These are phyloP conservation scores for Leccinum boreale DNA, from an alignment of 768 basidiomycete genomes.

Conservation along the genomic window DNA sequence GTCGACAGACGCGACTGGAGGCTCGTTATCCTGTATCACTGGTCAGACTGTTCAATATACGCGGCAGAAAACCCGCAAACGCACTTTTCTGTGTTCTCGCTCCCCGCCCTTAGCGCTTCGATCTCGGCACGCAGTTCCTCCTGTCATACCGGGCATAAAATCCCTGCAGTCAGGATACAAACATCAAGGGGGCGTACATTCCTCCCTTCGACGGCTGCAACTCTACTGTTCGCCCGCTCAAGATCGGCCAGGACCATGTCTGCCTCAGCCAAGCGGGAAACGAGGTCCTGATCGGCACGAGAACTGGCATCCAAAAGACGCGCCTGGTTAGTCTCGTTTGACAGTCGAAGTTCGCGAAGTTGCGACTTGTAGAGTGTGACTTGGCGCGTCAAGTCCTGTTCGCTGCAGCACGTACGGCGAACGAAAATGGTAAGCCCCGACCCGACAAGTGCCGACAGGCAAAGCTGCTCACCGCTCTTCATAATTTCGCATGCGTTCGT, in stretches of 20 bases:
- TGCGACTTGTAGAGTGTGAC: slow-evolving; percentile 85
- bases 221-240: slow-evolving; percentile 90
- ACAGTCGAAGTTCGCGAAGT: slow-evolving; percentile 83
- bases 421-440: neutral
- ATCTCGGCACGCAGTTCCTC: slow-evolving; percentile 96
- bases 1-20: slow-evolving; percentile 73
- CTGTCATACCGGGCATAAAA: slow-evolving; percentile 35
- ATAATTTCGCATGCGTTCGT: slow-evolving; percentile 93
- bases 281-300: slow-evolving; percentile 91
- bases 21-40: slow-evolving; percentile 12
- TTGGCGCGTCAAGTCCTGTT: slow-evolving; percentile 92
- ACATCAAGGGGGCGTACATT: slow-evolving; percentile 54
- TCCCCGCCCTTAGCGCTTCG: slow-evolving; percentile 81
- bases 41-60: neutral
- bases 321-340: slow-evolving; percentile 91
- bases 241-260: slow-evolving; percentile 95
- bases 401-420: slow-evolving; percentile 44
- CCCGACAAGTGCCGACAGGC: neutral
- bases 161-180: neutral
- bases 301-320: slow-evolving; percentile 88
- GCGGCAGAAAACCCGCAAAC: slow-evolving; percentile 17
- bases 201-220: slow-evolving; percentile 87
- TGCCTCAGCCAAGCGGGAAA: slow-evolving; percentile 86
- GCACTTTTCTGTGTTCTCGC: slow-evolving; percentile 66
- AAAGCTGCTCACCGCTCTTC: slow-evolving; percentile 73